A percentile compares a stretch with the other conserved stretches of the same genome.
phyloP scores from a whole-genome alignment of 805 yeast species.

The Suhomyces vadensis region DNA sequence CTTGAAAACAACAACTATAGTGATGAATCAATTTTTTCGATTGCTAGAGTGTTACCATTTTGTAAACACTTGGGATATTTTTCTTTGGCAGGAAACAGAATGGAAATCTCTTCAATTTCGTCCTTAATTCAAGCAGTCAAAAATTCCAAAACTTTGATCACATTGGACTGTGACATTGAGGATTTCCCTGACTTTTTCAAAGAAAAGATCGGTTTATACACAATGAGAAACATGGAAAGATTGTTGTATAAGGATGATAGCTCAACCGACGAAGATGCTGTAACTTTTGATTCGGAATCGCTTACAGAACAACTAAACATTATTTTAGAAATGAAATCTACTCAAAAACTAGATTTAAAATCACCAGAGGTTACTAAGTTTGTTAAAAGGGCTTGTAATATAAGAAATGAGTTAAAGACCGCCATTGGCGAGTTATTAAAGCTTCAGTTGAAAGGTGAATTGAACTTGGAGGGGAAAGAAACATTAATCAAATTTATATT shows the following conservation, averaged over 20 bases:
- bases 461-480: slow-evolving; percentile 73
- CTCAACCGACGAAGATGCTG: slow-evolving; percentile 8
- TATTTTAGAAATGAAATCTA: slow-evolving; percentile 35
- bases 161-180: slow-evolving; percentile 69
- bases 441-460: slow-evolving; percentile 53
- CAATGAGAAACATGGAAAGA: slow-evolving; percentile 79
- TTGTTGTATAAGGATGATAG: slow-evolving; percentile 40
- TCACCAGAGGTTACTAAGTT: slow-evolving; percentile 34
- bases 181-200: slow-evolving; percentile 60
- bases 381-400: slow-evolving; percentile 26
- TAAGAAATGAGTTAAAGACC: slow-evolving; percentile 31
- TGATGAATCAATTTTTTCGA: slow-evolving; percentile 52
- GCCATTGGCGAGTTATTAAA: slow-evolving; percentile 54
- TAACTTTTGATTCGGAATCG: slow-evolving; percentile 33
- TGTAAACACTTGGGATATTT: slow-evolving; percentile 67
- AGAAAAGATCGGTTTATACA: slow-evolving; percentile 72
- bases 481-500: slow-evolving; percentile 66
- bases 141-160: slow-evolving; percentile 62
- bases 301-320: slow-evolving; percentile 27
- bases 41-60: slow-evolving; percentile 70
- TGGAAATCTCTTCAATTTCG: slow-evolving; percentile 61
- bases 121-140: slow-evolving; percentile 71
- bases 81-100: slow-evolving; percentile 63
- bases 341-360: slow-evolving; percentile 31
- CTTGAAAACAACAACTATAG: slow-evolving; percentile 67